A percentile compares a stretch with the other conserved stretches of the same genome.
These are phyloP conservation scores for Odonthalia washingtoniensis DNA, from an alignment of 31 red algal species.

Conservation along the genomic window DNA sequence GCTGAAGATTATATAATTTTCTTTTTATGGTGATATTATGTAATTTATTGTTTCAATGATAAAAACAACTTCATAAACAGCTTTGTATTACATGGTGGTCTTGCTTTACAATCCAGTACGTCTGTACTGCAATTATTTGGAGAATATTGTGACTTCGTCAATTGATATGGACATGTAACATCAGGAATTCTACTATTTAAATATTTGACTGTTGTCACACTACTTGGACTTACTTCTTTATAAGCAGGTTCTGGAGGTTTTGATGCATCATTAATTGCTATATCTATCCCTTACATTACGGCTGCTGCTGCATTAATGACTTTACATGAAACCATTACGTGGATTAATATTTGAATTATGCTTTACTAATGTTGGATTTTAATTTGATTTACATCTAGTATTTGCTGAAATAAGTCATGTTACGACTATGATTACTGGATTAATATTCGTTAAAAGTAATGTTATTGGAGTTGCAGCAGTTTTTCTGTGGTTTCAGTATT, in stretches of 20 bases:
- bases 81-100: no score
- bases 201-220: constrained; percentile 94
- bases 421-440: constrained; percentile 70
- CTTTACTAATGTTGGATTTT: constrained; percentile 97
- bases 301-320: constrained; percentile 83
- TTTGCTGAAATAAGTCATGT: constrained; percentile 78
- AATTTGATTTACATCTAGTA: constrained; percentile 88
- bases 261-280: constrained; percentile 64
- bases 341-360: constrained; percentile 94
- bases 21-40: no score
- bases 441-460: constrained; percentile 86
- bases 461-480: constrained; percentile 83
- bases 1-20: no score
- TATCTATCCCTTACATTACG: constrained; percentile 85
- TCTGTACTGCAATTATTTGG: constrained; percentile 96
- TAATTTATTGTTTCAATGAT: no score
- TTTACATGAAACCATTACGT: constrained; percentile 97
- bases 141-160: constrained; percentile 90
- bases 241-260: constrained; percentile 77
- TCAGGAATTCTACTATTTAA: constrained; percentile 98
- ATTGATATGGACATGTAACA: constrained; percentile 87
- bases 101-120: constrained; percentile 93
- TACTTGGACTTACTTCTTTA: constrained; percentile 91
- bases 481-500: constrained; percentile 78
- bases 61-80: no score